Percentiles rank a stretch among this genome's conserved stretches.
phyloP scores from a whole-genome alignment of 495 filamentous ascomycete species.

The Penicillium mononematosum region DNA sequence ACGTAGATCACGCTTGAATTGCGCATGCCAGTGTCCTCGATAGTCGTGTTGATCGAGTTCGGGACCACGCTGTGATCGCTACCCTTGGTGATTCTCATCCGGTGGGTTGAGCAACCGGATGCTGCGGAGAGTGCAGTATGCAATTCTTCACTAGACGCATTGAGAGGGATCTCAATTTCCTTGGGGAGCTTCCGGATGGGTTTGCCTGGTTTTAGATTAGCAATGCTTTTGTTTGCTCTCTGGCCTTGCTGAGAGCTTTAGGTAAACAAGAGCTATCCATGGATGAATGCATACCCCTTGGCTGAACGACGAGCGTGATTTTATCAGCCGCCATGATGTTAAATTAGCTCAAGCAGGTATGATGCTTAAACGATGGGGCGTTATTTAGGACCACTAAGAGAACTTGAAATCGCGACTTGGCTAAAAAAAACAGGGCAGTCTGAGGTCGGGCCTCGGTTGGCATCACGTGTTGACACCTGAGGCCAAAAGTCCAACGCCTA shows the following conservation, averaged over 20 bases:
- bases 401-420: conserved; percentile 12
- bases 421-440: conserved; percentile 6
- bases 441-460: conserved; percentile 18
- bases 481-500: conserved; percentile 2
- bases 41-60: conserved; percentile 62
- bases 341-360: conserved; percentile 1
- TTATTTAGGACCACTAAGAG: background rate
- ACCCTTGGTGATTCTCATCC: conserved; percentile 68
- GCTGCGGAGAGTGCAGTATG: conserved; percentile 55
- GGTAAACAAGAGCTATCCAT: conserved; percentile 7
- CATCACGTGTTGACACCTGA: conserved; percentile 20
- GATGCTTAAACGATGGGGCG: background rate
- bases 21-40: conserved; percentile 62
- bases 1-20: conserved; percentile 74
- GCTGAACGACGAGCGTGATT: conserved; percentile 40
- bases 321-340: conserved; percentile 31
- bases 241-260: conserved; percentile 4
- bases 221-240: background rate
- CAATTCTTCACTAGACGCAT: conserved; percentile 62
- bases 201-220: conserved; percentile 44
- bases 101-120: conserved; percentile 57
- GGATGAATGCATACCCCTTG: conserved; percentile 40
- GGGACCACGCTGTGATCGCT: conserved; percentile 67
- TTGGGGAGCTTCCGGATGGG: conserved; percentile 71
- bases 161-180: conserved; percentile 57